phyloP scores from a whole-genome alignment of 2,329 filamentous ascomycete genomes.

The Trichoderma breve region DNA sequence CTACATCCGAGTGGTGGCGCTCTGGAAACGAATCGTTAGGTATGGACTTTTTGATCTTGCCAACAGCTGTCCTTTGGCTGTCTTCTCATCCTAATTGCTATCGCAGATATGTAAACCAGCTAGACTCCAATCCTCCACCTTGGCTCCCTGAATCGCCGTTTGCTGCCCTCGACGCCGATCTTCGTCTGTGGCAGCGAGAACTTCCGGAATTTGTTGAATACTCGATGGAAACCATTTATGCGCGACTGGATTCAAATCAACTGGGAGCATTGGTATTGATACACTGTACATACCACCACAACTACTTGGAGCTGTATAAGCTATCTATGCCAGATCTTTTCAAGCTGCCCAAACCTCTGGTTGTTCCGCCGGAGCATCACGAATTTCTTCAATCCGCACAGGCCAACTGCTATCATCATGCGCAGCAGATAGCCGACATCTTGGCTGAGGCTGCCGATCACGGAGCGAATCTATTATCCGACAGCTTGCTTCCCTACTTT shows the following conservation, averaged over 20 bases:
- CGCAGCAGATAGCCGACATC: conserved; percentile 39
- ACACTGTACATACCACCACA: conserved; percentile 48
- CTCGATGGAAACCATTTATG: conserved; percentile 44
- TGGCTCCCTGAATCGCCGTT: conserved; percentile 46
- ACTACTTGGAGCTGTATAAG: conserved; percentile 45
- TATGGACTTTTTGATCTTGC: conserved; percentile 12
- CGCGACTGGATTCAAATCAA: conserved; percentile 46
- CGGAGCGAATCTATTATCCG: conserved; percentile 41
- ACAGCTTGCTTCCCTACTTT: conserved; percentile 46
- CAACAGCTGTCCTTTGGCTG: background rate
- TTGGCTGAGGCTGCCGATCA: conserved; percentile 41
- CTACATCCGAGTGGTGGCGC: conserved; percentile 41
- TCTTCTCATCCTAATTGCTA: background rate
- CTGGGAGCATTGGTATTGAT: conserved; percentile 45
- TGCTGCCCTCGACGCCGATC: conserved; percentile 39
- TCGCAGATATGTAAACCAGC: conserved; percentile 41
- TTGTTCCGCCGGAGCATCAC: conserved; percentile 39
- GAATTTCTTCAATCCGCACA: conserved; percentile 38
- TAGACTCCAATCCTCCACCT: conserved; percentile 40
- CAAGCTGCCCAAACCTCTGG: conserved; percentile 41
- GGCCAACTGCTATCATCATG: conserved; percentile 39
- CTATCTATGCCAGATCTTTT: conserved; percentile 47
- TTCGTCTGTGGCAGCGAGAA: conserved; percentile 41
- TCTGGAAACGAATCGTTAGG: conserved; percentile 42
- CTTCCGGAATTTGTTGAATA: conserved; percentile 46